Percentiles rank a stretch among this genome's conserved stretches.
These are phyloP conservation scores for Fusarium clavum DNA, from an alignment of 2,329 filamentous ascomycete genomes.

Conservation along the genomic window DNA sequence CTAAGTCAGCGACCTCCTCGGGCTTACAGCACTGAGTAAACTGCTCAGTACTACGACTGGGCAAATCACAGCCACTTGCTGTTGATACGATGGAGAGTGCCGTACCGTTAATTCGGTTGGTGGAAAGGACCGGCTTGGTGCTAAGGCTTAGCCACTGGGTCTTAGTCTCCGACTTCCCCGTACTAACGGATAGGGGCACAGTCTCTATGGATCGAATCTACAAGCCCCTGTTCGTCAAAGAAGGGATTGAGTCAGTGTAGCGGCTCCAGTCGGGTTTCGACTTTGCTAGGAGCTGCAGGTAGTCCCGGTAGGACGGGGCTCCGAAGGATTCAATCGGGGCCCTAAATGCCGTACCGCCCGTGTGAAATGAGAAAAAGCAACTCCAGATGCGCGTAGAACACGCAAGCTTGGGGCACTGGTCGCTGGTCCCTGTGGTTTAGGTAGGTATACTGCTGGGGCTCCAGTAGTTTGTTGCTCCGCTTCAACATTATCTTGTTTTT, in stretches of 20 bases:
- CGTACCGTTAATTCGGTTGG: neutral
- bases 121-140: neutral
- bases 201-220: neutral
- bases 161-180: neutral
- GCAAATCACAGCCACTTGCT: neutral
- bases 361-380: neutral
- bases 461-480: neutral
- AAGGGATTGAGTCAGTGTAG: neutral
- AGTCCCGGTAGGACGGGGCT: neutral
- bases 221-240: neutral
- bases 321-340: neutral
- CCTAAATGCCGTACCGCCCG: neutral
- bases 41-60: neutral
- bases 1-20: neutral
- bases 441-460: neutral
- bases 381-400: neutral
- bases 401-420: neutral
- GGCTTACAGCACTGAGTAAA: neutral
- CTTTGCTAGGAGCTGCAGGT: neutral
- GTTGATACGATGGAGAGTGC: neutral
- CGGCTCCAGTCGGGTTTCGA: neutral
- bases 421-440: neutral
- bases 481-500: neutral
- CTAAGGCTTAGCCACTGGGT: conserved; percentile 1
- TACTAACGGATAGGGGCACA: neutral